Evolutionary conservation across 108 stramenopile genomes (phyloP).

Genomic region (Cyclotella atomus): DNA sequence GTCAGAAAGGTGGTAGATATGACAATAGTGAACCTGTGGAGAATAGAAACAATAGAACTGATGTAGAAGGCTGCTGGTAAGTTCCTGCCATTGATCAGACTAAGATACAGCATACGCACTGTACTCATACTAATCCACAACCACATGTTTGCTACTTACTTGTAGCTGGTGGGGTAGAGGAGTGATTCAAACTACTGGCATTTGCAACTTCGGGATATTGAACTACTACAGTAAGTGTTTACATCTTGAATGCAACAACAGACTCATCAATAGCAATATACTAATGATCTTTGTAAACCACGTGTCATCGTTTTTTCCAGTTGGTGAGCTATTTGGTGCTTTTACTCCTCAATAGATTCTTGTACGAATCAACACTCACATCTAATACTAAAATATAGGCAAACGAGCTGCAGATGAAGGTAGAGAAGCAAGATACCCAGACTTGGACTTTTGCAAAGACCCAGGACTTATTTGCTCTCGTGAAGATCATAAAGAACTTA

Average conservation of each 20-base stretch:
- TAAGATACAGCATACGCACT: too few species aligned
- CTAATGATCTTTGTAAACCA: too few species aligned
- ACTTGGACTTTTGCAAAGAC: constrained; percentile 38
- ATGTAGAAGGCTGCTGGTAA: constrained; percentile 51
- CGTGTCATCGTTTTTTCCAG: too few species aligned
- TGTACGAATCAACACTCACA: neutral
- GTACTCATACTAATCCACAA: too few species aligned
- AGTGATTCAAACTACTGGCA: constrained; percentile 47
- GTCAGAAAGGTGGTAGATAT: constrained; percentile 38
- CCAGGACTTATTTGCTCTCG: constrained; percentile 2
- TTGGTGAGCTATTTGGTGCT: too few species aligned
- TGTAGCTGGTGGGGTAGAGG: constrained; percentile 57
- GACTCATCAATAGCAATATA: too few species aligned
- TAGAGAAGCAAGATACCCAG: constrained; percentile 22
- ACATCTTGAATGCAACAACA: too few species aligned
- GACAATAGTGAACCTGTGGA: constrained; percentile 22
- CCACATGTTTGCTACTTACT: too few species aligned
- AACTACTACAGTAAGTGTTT: too few species aligned
- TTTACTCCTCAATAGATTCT: too few species aligned
- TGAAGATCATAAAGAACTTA: constrained; percentile 8
- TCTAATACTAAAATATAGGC: neutral
- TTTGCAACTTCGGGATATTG: constrained; percentile 10
- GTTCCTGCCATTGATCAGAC: constrained; percentile 13
- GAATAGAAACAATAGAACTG: constrained; percentile 33
- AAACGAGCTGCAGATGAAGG: constrained; percentile 25